Evolutionary conservation across 108 stramenopile genomes (phyloP).

Genomic region (Nannochloropsis salina): DNA sequence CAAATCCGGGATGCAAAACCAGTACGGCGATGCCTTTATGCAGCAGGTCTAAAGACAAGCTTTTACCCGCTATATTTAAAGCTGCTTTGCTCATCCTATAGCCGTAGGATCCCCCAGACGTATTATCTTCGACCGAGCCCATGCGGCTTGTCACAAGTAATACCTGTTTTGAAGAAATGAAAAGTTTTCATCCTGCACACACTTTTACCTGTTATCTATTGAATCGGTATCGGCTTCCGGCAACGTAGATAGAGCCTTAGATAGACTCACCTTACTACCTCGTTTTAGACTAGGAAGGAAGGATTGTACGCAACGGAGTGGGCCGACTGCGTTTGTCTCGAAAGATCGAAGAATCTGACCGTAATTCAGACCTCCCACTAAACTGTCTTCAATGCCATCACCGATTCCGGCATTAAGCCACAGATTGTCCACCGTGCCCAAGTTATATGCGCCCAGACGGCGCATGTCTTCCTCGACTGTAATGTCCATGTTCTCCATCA

Average conservation of each 20-base stretch:
- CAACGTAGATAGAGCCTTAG: neutral
- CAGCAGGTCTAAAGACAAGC: neutral
- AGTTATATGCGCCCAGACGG: neutral
- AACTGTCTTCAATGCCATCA: conserved; percentile 17
- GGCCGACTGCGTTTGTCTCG: neutral
- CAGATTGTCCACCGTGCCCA: neutral
- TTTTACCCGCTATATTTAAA: conserved; percentile 20
- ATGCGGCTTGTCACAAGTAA: conserved; percentile 24
- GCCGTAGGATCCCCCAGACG: conserved; percentile 25
- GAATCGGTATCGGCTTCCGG: too few relatives aligned
- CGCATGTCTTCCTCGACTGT: neutral
- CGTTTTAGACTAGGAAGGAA: neutral
- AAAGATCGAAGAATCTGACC: neutral
- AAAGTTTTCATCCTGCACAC: too few relatives aligned
- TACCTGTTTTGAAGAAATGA: neutral
- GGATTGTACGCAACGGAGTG: neutral
- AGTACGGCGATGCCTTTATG: neutral
- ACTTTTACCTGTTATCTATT: too few relatives aligned
- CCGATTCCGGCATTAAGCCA: neutral
- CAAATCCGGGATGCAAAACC: neutral
- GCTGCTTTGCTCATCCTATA: conserved; percentile 31
- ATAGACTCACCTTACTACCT: neutral
- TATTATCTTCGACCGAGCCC: conserved; percentile 29
- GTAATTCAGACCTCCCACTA: neutral
- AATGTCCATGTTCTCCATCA: neutral